Percentiles rank a stretch among this genome's conserved stretches.
Evolutionary conservation across 805 yeast species (phyloP).

Genomic region (Ogataea thermomethanolica): DNA sequence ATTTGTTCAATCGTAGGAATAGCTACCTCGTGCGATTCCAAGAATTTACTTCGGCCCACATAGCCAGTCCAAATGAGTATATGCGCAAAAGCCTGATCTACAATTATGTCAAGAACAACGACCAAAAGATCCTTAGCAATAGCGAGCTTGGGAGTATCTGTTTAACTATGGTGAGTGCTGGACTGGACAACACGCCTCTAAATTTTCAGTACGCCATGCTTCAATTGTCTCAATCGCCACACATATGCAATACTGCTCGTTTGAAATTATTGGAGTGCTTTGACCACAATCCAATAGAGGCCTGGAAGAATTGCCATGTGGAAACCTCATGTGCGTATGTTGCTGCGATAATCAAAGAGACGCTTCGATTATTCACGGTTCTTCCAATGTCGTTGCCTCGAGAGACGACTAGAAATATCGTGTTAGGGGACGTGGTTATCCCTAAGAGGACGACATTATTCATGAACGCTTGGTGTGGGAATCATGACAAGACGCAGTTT

Average conservation of each 20-base stretch:
- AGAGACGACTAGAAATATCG: slow-evolving; percentile 49
- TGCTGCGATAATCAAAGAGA: slow-evolving; percentile 58
- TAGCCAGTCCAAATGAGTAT: slow-evolving; percentile 7
- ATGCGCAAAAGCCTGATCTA: slow-evolving; percentile 26
- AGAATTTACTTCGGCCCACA: slow-evolving; percentile 26
- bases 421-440: slow-evolving; percentile 38
- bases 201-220: slow-evolving; percentile 60
- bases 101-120: slow-evolving; percentile 20
- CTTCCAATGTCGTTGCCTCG: slow-evolving; percentile 68
- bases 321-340: slow-evolving; percentile 44
- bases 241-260: slow-evolving; percentile 44
- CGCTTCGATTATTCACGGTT: slow-evolving; percentile 59
- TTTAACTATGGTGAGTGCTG: slow-evolving; percentile 76
- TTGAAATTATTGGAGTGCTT: slow-evolving; percentile 36
- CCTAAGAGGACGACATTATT: slow-evolving; percentile 55
- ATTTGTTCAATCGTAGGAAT: slow-evolving; percentile 43
- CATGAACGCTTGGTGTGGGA: slow-evolving; percentile 69
- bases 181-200: slow-evolving; percentile 67
- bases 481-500: slow-evolving; percentile 52
- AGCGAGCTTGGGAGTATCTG: slow-evolving; percentile 58
- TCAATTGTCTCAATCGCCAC: slow-evolving; percentile 45
- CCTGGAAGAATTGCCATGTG: slow-evolving; percentile 24
- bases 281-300: slow-evolving; percentile 22
- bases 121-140: slow-evolving; percentile 25
- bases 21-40: slow-evolving; percentile 43